These are phyloP conservation scores for Mycena epipterygia DNA, from an alignment of 768 basidiomycete genomes.

Conservation along the genomic window DNA sequence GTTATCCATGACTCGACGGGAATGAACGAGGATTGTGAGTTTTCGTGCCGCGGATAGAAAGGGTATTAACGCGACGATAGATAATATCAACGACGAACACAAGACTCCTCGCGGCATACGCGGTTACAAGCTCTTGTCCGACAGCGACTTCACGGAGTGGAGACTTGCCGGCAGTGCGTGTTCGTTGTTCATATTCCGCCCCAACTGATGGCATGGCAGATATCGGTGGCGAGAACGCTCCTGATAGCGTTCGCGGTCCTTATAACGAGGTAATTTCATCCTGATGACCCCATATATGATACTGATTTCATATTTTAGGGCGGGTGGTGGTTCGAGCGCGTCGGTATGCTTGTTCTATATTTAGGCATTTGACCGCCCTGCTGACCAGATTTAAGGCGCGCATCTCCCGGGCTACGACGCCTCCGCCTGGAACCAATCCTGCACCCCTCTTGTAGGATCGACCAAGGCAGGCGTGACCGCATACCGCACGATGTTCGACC, in stretches of 20 bases:
- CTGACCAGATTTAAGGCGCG: slow-evolving; percentile 54
- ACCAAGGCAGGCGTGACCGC: too few species aligned
- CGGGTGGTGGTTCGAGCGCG: slow-evolving; percentile 67
- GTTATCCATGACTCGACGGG: slow-evolving; percentile 54
- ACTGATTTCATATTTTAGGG: slow-evolving; percentile 42
- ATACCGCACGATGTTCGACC: too few species aligned
- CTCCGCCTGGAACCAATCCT: slow-evolving; percentile 64
- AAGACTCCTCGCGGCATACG: slow-evolving; percentile 79
- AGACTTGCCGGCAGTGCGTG: slow-evolving; percentile 54
- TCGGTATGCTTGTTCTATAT: slow-evolving; percentile 49
- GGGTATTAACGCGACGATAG: slow-evolving; percentile 26
- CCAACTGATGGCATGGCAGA: slow-evolving; percentile 34
- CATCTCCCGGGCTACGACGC: slow-evolving; percentile 72
- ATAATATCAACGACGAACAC: slow-evolving; percentile 53
- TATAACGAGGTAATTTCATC: too few species aligned
- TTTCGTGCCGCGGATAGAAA: too few species aligned
- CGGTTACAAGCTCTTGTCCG: slow-evolving; percentile 66
- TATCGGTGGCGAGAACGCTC: slow-evolving; percentile 57
- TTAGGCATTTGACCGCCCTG: neutral
- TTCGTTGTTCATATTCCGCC: neutral
- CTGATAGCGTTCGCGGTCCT: slow-evolving; percentile 70
- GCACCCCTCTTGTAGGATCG: slow-evolving; percentile 61
- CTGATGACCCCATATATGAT: too few species aligned
- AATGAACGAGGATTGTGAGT: slow-evolving; percentile 54
- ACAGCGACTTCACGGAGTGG: slow-evolving; percentile 52